Conservation (phyloP, 2,329 filamentous ascomycete genomes). For the Daldinia sp. region DNA sequence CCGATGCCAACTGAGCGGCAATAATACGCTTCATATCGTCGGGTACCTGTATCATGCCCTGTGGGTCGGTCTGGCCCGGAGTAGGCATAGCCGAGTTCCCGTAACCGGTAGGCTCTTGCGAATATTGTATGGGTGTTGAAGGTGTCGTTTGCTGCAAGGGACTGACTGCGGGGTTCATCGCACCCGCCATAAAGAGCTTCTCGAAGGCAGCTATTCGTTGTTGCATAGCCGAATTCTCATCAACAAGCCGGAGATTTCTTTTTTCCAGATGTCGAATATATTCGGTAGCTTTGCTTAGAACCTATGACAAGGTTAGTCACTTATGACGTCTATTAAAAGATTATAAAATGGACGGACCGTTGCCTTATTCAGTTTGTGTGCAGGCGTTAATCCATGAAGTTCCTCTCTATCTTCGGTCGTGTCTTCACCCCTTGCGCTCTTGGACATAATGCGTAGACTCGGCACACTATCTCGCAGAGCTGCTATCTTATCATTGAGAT, state of each 20-base stretch:
- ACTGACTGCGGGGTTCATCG: conserved; percentile 69
- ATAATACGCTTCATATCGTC: conserved; percentile 71
- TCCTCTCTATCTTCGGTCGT: conserved; percentile 80
- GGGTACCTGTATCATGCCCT: conserved; percentile 71
- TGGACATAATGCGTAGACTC: conserved; percentile 84
- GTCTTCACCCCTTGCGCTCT: conserved; percentile 73
- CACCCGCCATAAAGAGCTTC: conserved; percentile 81
- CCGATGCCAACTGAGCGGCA: conserved; percentile 62
- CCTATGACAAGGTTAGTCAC: conserved; percentile 51
- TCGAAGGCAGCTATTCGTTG: conserved; percentile 77
- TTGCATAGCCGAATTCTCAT: conserved; percentile 84
- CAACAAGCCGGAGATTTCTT: conserved; percentile 80
- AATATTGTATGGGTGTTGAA: conserved; percentile 62
- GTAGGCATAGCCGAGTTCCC: conserved; percentile 56
- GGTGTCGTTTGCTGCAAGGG: conserved; percentile 59
- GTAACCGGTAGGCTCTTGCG: conserved; percentile 53
- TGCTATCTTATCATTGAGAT: conserved; percentile 96
- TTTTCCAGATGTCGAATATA: conserved; percentile 96
- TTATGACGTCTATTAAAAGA: background rate
- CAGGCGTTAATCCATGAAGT: conserved; percentile 80
- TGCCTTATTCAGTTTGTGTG: conserved; percentile 97
- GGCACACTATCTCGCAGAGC: conserved; percentile 91
- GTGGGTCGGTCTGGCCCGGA: conserved; percentile 53
- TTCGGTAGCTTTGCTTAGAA: conserved; percentile 93
- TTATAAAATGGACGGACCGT: conserved; percentile 64